Conservation (phyloP, 2,329 filamentous ascomycete genomes). For the Penicillium hordei region DNA sequence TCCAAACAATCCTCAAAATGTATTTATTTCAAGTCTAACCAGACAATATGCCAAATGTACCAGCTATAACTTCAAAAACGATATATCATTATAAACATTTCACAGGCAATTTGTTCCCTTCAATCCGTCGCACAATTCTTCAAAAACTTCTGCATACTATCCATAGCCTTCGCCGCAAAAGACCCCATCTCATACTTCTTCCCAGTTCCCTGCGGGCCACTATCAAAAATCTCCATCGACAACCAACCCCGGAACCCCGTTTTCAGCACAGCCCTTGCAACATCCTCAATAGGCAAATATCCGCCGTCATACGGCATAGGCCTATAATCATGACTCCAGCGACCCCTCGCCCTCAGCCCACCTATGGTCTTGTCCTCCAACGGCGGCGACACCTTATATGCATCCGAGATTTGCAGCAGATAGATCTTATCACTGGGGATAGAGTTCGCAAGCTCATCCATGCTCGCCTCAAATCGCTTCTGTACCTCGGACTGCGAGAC, state of each 20-base stretch:
- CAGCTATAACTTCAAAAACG: not conserved
- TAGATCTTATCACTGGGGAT: conserved; percentile 71
- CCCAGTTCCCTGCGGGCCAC: conserved; percentile 54
- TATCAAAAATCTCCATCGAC: conserved; percentile 70
- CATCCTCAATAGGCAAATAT: conserved; percentile 66
- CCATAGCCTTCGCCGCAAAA: conserved; percentile 55
- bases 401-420: conserved; percentile 72
- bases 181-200: conserved; percentile 50
- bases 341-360: conserved; percentile 60
- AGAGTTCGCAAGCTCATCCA: conserved; percentile 56
- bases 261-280: conserved; percentile 63
- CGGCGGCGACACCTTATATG: conserved; percentile 62
- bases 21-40: conserved; percentile 5
- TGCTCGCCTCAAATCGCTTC: conserved; percentile 53
- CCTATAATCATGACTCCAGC: conserved; percentile 71
- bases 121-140: conserved; percentile 34
- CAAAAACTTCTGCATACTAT: conserved; percentile 49
- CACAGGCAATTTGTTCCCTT: not conserved
- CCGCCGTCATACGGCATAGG: conserved; percentile 70
- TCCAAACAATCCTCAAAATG: conserved; percentile 1
- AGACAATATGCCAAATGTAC: conserved; percentile 3
- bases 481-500: conserved; percentile 49
- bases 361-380: conserved; percentile 53
- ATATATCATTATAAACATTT: not conserved
- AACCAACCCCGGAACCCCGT: conserved; percentile 69